Percentiles rank a stretch among this genome's conserved stretches.
Conservation (phyloP, 331 rosid genomes). For the Malus hybrid region DNA sequence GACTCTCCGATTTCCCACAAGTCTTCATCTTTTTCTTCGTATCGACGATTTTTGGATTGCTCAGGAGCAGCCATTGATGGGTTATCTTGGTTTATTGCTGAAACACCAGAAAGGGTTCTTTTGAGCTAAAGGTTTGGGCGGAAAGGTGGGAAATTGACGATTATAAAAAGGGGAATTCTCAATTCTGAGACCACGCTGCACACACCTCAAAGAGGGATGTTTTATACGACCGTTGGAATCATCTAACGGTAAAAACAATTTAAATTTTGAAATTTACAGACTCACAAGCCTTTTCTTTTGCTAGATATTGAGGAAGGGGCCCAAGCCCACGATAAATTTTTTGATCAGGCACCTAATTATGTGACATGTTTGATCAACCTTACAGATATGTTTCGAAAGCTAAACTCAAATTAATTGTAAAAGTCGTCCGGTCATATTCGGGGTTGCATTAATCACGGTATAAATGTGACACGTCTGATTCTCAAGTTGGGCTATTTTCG, state of each 20-base stretch:
- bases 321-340: too few species aligned
- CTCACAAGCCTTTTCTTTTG: not conserved
- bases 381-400: too few species aligned
- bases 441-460: too few species aligned
- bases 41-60: not conserved
- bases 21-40: conserved; percentile 9
- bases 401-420: too few species aligned
- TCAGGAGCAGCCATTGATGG: conserved; percentile 34
- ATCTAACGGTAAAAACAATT: not conserved
- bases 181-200: not conserved
- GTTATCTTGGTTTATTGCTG: not conserved
- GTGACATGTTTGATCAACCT: too few species aligned
- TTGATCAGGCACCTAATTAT: too few species aligned
- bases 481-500: too few species aligned
- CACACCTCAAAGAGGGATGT: not conserved
- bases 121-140: not conserved
- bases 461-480: too few species aligned
- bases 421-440: too few species aligned
- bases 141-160: not conserved
- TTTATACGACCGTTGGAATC: not conserved
- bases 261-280: not conserved
- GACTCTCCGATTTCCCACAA: conserved; percentile 30
- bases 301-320: not conserved
- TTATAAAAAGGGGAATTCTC: not conserved
- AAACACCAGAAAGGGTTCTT: not conserved